These are phyloP conservation scores for Taiozyma sp. DNA, from an alignment of 1,139 yeast genomes.

Conservation along the genomic window DNA sequence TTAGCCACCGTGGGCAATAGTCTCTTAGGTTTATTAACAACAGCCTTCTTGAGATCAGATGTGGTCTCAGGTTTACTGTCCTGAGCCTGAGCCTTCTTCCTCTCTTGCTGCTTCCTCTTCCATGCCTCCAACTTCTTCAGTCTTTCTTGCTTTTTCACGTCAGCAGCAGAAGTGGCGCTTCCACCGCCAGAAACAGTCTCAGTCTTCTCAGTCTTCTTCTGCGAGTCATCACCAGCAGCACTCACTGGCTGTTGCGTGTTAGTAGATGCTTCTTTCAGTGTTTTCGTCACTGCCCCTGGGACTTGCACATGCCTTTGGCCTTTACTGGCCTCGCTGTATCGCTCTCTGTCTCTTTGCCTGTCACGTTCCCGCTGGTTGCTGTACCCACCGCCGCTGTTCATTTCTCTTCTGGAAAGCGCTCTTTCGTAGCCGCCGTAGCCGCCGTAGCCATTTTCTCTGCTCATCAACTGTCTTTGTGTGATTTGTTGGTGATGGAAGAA, in stretches of 20 bases:
- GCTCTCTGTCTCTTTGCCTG: background rate
- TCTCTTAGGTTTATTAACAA: constrained; percentile 2
- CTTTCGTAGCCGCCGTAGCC: background rate
- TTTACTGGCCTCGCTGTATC: background rate
- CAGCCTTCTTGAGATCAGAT: background rate
- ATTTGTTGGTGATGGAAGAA: no score
- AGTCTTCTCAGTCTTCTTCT: background rate
- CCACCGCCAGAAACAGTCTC: background rate
- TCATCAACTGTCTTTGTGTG: background rate
- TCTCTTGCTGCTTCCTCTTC: constrained; percentile 36
- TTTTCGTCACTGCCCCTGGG: background rate
- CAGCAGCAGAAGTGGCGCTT: constrained; percentile 7
- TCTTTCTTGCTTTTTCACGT: constrained; percentile 20
- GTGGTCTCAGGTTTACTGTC: constrained; percentile 13
- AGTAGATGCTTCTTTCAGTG: constrained; percentile 13
- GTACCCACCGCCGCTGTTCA: background rate
- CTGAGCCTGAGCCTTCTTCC: constrained; percentile 20
- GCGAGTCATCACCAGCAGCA: background rate
- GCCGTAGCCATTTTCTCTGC: background rate
- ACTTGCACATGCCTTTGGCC: constrained; percentile 13
- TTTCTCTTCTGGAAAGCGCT: background rate
- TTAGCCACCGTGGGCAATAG: background rate
- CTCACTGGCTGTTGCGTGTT: constrained; percentile 10
- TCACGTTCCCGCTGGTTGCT: background rate
- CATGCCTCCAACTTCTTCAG: constrained; percentile 35